Evolutionary conservation across 2,329 filamentous ascomycete species (phyloP).

Genomic region (Alternaria infectoria): DNA sequence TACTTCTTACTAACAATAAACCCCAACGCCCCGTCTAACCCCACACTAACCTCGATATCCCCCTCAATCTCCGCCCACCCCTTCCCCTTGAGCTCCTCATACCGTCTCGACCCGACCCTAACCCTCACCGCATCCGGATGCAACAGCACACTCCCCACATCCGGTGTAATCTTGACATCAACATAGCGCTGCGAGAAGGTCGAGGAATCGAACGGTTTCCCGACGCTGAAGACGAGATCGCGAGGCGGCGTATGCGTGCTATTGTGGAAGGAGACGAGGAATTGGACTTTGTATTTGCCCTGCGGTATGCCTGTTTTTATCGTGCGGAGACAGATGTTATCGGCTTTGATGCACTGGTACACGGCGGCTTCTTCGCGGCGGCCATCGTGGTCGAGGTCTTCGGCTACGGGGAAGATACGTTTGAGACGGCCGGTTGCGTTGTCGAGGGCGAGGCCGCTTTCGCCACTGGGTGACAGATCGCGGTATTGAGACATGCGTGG

Average conservation of each 20-base stretch:
- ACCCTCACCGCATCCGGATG: slow-evolving; percentile 48
- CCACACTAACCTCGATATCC: slow-evolving; percentile 45
- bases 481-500: slow-evolving; percentile 32
- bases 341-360: slow-evolving; percentile 39
- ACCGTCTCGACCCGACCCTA: slow-evolving; percentile 38
- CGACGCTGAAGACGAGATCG: slow-evolving; percentile 47
- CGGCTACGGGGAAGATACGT: slow-evolving; percentile 44
- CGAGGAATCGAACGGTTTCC: slow-evolving; percentile 42
- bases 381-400: slow-evolving; percentile 46
- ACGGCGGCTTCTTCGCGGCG: slow-evolving; percentile 44
- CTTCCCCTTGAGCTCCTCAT: slow-evolving; percentile 37
- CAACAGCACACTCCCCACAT: slow-evolving; percentile 46
- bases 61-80: slow-evolving; percentile 49
- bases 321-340: slow-evolving; percentile 44
- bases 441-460: slow-evolving; percentile 40
- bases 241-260: slow-evolving; percentile 24
- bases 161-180: slow-evolving; percentile 48
- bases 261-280: slow-evolving; percentile 43
- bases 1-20: slow-evolving; percentile 46
- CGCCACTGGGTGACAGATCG: slow-evolving; percentile 33
- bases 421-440: slow-evolving; percentile 28
- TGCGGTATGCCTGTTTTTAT: slow-evolving; percentile 48
- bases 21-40: slow-evolving; percentile 46
- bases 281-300: slow-evolving; percentile 45
- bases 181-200: slow-evolving; percentile 44